These are phyloP conservation scores for Citrus mangshanensis DNA, from an alignment of 345 rosid genomes.

Conservation along the genomic window DNA sequence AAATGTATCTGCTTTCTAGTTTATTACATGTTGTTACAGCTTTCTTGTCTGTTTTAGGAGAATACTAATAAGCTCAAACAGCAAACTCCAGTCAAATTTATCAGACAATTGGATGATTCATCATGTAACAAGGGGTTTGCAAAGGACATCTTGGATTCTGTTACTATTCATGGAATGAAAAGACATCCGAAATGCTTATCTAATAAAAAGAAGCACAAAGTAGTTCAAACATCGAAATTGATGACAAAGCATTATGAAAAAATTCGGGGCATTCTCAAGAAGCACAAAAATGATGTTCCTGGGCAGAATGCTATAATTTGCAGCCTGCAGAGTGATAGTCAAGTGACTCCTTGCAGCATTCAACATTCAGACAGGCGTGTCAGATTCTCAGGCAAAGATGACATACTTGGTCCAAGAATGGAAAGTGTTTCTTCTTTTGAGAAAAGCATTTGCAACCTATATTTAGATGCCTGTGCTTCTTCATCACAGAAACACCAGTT, in stretches of 20 bases:
- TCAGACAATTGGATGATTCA: slow-evolving; percentile 18
- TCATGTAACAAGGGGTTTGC: slow-evolving; percentile 17
- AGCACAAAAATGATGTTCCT: slow-evolving; percentile 22
- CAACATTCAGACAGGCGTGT: slow-evolving; percentile 37
- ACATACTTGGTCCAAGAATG: slow-evolving; percentile 16
- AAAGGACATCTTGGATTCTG: slow-evolving; percentile 16
- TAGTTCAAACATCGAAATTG: slow-evolving; percentile 17
- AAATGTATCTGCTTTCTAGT: background rate
- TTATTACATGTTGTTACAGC: background rate
- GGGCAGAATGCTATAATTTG: slow-evolving; percentile 22
- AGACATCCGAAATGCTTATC: slow-evolving; percentile 17
- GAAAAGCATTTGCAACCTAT: slow-evolving; percentile 19
- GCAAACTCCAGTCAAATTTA: slow-evolving; percentile 23
- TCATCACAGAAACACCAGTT: slow-evolving; percentile 20
- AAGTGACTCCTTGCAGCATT: slow-evolving; percentile 20
- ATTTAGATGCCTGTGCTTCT: slow-evolving; percentile 24
- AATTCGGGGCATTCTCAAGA: slow-evolving; percentile 46
- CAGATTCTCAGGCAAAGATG: slow-evolving; percentile 41
- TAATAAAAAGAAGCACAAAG: slow-evolving; percentile 24
- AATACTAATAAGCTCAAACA: slow-evolving; percentile 23
- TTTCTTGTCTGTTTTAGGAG: slow-evolving; percentile 26
- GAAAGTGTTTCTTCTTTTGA: slow-evolving; percentile 8
- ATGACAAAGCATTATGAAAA: slow-evolving; percentile 25
- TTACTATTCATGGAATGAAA: slow-evolving; percentile 19
- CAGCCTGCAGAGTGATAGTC: slow-evolving; percentile 19